These are phyloP conservation scores for Lasiosphaeria hispida DNA, from an alignment of 495 filamentous ascomycete species.

Conservation along the genomic window DNA sequence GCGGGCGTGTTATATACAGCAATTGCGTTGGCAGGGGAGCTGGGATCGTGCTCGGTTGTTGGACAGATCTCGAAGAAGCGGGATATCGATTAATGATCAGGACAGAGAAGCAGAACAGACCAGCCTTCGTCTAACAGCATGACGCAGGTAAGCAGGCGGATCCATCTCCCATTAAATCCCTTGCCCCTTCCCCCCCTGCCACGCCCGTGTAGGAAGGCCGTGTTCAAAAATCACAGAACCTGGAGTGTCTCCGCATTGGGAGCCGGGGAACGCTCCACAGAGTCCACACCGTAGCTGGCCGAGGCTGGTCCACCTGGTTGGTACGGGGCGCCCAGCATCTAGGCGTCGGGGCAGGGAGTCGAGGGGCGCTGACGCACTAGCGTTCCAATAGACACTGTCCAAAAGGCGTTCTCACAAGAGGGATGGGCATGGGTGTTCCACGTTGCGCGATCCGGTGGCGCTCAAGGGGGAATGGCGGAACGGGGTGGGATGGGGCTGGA, in stretches of 20 bases:
- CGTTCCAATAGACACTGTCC: constrained; percentile 11
- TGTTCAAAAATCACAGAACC: constrained; percentile 6
- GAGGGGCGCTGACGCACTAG: constrained; percentile 7
- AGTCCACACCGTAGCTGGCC: neutral
- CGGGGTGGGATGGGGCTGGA: neutral
- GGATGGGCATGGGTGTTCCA: constrained; percentile 4
- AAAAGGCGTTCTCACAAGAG: constrained; percentile 1
- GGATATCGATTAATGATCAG: neutral
- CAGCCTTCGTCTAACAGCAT: neutral
- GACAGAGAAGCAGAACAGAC: too few relatives aligned
- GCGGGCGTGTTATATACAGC: neutral
- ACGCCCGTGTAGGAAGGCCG: constrained; percentile 19
- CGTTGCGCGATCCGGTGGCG: constrained; percentile 7
- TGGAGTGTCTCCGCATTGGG: constrained; percentile 17
- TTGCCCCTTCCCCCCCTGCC: neutral
- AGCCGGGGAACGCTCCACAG: constrained; percentile 2
- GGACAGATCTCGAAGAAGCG: too few relatives aligned
- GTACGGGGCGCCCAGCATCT: neutral
- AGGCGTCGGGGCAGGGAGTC: constrained; percentile 11
- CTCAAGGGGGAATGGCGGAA: neutral
- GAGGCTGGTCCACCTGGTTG: constrained; percentile 12
- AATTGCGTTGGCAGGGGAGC: neutral
- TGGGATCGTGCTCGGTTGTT: neutral
- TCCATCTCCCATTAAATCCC: constrained; percentile 9
- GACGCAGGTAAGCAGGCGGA: constrained; percentile 6